Evolutionary conservation across 1,139 yeast genomes (phyloP).

Genomic region (Suhomyces yuchorum): DNA sequence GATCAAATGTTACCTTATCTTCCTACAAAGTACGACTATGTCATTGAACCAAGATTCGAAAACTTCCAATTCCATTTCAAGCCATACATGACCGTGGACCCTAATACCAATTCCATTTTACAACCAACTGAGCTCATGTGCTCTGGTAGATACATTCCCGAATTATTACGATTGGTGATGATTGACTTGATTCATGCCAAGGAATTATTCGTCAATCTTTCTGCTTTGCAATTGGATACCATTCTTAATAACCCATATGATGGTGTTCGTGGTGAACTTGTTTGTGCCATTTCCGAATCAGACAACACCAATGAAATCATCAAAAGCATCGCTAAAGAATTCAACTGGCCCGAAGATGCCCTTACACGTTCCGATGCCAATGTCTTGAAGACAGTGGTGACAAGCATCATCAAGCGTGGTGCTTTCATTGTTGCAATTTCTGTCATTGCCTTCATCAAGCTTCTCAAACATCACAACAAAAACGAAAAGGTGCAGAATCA

Average conservation of each 20-base stretch:
- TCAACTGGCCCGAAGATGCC: constrained; percentile 24
- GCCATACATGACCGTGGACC: constrained; percentile 39
- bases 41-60: constrained; percentile 40
- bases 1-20: constrained; percentile 31
- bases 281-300: constrained; percentile 41
- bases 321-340: constrained; percentile 24
- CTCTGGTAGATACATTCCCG: constrained; percentile 60
- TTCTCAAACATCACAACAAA: constrained; percentile 35
- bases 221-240: constrained; percentile 8
- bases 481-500: constrained; percentile 18
- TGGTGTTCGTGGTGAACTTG: constrained; percentile 43
- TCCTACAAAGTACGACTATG: constrained; percentile 39
- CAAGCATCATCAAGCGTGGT: constrained; percentile 38
- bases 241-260: constrained; percentile 28
- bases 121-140: constrained; percentile 60
- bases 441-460: constrained; percentile 38
- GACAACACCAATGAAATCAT: constrained; percentile 26
- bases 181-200: constrained; percentile 33
- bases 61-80: constrained; percentile 27
- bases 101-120: constrained; percentile 35
- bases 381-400: constrained; percentile 31
- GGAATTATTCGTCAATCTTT: constrained; percentile 34
- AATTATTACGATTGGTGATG: constrained; percentile 47
- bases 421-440: constrained; percentile 45
- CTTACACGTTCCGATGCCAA: constrained; percentile 30